phyloP scores from a whole-genome alignment of 2,329 filamentous ascomycete genomes.

The Neopestalotiopsis sp. region DNA sequence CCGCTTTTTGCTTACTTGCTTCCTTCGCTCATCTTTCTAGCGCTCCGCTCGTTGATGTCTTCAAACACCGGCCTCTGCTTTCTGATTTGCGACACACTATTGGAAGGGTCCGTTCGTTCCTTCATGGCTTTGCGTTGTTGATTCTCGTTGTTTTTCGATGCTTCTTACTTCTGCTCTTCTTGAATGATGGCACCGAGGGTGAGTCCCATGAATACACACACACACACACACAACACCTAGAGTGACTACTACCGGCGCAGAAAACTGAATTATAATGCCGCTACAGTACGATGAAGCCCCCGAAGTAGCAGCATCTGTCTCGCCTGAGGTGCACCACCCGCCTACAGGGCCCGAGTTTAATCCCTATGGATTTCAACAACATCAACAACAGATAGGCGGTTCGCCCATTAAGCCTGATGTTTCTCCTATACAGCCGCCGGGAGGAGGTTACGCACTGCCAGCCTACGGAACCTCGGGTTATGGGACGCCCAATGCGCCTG shows the following conservation, averaged over 20 bases:
- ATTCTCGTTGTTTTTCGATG: background rate
- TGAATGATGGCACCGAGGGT: slow-evolving; percentile 17
- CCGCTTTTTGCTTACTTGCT: background rate
- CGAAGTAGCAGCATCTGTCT: slow-evolving; percentile 29
- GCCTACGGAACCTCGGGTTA: slow-evolving; percentile 16
- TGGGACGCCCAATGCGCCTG: slow-evolving; percentile 19
- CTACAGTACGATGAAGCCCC: slow-evolving; percentile 37
- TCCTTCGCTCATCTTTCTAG: background rate
- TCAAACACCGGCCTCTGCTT: too few relatives aligned
- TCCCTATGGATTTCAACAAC: slow-evolving; percentile 18
- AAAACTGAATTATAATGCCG: background rate
- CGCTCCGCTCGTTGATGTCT: background rate
- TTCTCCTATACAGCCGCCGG: slow-evolving; percentile 17
- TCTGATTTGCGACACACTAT: too few relatives aligned
- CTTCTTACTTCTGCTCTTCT: background rate
- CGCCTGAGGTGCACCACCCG: slow-evolving; percentile 38
- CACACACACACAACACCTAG: background rate
- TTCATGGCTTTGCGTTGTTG: background rate
- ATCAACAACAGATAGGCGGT: slow-evolving; percentile 9
- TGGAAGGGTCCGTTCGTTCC: background rate
- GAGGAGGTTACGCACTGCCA: background rate
- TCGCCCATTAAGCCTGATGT: slow-evolving; percentile 26
- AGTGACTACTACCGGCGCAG: background rate
- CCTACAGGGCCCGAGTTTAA: slow-evolving; percentile 29
- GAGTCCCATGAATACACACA: slow-evolving; percentile 1